Conservation (phyloP, 345 rosid species). For the Dimocarpus longan region DNA sequence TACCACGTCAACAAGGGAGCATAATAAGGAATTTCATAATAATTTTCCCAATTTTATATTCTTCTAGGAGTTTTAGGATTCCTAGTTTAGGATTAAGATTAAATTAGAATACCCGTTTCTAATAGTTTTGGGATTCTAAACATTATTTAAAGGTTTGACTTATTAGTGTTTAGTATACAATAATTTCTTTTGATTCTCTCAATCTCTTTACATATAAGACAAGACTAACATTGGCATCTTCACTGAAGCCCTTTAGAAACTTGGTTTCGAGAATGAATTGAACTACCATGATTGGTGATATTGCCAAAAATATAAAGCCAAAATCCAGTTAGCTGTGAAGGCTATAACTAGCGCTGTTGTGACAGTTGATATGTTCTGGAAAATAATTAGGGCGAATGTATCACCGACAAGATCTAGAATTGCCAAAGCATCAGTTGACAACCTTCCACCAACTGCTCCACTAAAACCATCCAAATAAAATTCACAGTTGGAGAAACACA, state of each 20-base stretch:
- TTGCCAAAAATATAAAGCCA: constrained; percentile 52
- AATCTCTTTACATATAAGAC: no score
- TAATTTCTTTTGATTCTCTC: no score
- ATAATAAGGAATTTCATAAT: no score
- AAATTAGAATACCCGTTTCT: no score
- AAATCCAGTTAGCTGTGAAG: constrained; percentile 58
- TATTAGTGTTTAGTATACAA: no score
- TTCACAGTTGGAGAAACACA: background rate
- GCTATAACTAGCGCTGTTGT: constrained; percentile 57
- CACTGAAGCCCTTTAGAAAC: constrained; percentile 60
- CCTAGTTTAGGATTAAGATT: no score
- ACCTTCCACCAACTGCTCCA: constrained; percentile 63
- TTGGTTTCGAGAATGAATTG: constrained; percentile 47
- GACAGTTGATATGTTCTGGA: constrained; percentile 53
- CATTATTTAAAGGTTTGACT: no score
- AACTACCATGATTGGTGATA: constrained; percentile 46
- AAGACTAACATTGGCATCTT: constrained; percentile 45
- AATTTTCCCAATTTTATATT: no score
- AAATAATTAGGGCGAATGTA: constrained; percentile 49
- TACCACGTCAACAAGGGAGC: no score
- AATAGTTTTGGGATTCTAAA: no score
- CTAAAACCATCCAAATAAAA: constrained; percentile 21
- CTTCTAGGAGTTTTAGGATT: no score
- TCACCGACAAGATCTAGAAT: constrained; percentile 68
- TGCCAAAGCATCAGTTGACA: constrained; percentile 60